Percentiles rank a stretch among this genome's conserved stretches.
Conservation (phyloP, 1,284 basidiomycete genomes). For the Tilletia caries region DNA sequence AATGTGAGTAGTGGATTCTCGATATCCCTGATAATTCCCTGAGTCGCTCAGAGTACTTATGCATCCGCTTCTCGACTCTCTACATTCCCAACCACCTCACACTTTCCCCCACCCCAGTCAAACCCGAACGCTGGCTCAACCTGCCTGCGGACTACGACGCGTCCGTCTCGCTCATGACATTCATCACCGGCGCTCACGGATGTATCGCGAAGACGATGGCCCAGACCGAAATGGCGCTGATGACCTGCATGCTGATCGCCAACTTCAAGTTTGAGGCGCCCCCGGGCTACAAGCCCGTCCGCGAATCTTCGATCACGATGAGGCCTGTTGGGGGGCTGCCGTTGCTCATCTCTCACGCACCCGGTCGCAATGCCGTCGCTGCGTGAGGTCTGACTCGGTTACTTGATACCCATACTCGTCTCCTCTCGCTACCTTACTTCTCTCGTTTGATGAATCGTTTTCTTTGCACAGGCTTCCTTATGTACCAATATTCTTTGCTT, state of each 20-base stretch:
- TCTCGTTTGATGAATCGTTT: no score
- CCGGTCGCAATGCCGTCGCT: not conserved
- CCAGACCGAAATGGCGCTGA: conserved; percentile 38
- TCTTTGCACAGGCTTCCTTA: no score
- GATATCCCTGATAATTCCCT: not conserved
- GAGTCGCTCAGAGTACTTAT: no score
- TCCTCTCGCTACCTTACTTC: no score
- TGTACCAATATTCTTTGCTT: no score
- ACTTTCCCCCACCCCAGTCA: conserved; percentile 20
- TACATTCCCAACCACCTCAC: no score
- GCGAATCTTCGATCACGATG: conserved; percentile 40
- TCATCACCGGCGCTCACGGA: conserved; percentile 40
- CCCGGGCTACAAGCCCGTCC: conserved; percentile 24
- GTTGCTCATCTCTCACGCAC: conserved; percentile 24
- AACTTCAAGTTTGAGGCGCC: conserved; percentile 35
- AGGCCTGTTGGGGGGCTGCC: conserved; percentile 36
- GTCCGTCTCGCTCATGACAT: conserved; percentile 35
- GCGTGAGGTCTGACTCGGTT: no score
- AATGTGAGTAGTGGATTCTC: conserved; percentile 21
- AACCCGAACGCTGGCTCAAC: conserved; percentile 39
- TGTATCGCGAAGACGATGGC: conserved; percentile 44
- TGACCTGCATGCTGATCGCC: conserved; percentile 32
- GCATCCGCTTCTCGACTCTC: no score
- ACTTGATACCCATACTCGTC: no score
- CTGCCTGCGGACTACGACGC: conserved; percentile 39